A percentile compares a stretch with the other conserved stretches of the same genome.
phyloP scores from a whole-genome alignment of 352 stramenopile genomes.

The Thalassiosira pacifica region DNA sequence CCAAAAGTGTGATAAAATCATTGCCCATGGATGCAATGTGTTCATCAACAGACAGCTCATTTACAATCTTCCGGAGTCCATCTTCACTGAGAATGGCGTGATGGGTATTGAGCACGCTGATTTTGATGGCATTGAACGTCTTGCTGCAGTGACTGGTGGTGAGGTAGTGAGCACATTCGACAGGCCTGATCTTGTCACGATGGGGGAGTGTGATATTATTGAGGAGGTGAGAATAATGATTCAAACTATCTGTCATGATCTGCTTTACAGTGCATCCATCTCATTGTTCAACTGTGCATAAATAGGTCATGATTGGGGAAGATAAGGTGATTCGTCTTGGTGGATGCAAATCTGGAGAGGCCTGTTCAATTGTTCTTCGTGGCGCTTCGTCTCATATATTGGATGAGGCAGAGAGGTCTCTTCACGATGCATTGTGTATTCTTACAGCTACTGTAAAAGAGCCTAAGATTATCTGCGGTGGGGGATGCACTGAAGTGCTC shows the following conservation, averaged over 20 bases:
- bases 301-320: slow-evolving; percentile 99
- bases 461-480: slow-evolving; percentile 95
- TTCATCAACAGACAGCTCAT: slow-evolving; percentile 99
- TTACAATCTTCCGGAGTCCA: slow-evolving; percentile 99
- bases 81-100: slow-evolving; percentile 98
- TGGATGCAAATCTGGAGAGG: slow-evolving; percentile 95
- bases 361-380: slow-evolving; percentile 94
- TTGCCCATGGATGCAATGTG: slow-evolving; percentile 97
- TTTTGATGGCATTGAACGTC: slow-evolving; percentile 99
- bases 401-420: slow-evolving; percentile 98
- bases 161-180: slow-evolving; percentile 95
- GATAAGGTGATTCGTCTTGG: slow-evolving; percentile 95
- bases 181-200: slow-evolving; percentile 93
- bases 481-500: slow-evolving; percentile 96
- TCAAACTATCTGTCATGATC: slow-evolving; percentile 67
- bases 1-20: slow-evolving; percentile 98
- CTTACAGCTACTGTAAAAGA: slow-evolving; percentile 97
- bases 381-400: slow-evolving; percentile 95
- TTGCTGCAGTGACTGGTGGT: slow-evolving; percentile 95
- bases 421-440: slow-evolving; percentile 99
- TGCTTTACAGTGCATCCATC: slow-evolving; percentile 4
- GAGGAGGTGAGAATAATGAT: slow-evolving; percentile 96
- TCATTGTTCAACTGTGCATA: slow-evolving; percentile 63
- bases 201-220: slow-evolving; percentile 97
- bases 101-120: slow-evolving; percentile 99